phyloP scores from a whole-genome alignment of 805 yeast species.

The Henningerozyma blattae region DNA sequence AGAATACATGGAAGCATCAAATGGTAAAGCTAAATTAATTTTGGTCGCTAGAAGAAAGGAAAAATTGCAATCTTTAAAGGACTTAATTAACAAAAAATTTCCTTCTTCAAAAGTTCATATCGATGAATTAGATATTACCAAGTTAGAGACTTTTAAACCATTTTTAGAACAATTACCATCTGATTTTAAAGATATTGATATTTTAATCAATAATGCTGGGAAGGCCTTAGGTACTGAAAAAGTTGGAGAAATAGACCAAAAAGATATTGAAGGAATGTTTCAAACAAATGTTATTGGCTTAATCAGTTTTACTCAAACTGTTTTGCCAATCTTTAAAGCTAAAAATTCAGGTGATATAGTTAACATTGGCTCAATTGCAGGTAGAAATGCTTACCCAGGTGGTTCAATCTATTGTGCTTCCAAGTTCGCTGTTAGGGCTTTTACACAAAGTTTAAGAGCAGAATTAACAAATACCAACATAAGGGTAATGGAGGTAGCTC shows the following conservation, averaged over 20 bases:
- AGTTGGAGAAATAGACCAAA: constrained; percentile 54
- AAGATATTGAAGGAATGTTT: constrained; percentile 65
- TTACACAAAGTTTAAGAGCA: constrained; percentile 60
- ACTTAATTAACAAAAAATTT: constrained; percentile 34
- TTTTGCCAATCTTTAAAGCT: constrained; percentile 57
- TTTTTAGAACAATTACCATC: constrained; percentile 44
- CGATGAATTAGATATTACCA: constrained; percentile 45
- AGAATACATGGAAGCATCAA: constrained; percentile 68
- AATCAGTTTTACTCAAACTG: constrained; percentile 70
- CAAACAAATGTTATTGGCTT: constrained; percentile 82
- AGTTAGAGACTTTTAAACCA: constrained; percentile 36
- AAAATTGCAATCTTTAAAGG: constrained; percentile 38
- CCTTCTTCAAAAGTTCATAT: constrained; percentile 35
- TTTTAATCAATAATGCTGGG: constrained; percentile 64
- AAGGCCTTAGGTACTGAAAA: constrained; percentile 70
- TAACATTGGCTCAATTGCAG: constrained; percentile 68
- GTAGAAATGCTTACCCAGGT: constrained; percentile 68
- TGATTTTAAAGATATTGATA: constrained; percentile 52
- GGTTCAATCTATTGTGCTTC: constrained; percentile 72
- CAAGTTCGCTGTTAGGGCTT: constrained; percentile 60
- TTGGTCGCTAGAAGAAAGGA: constrained; percentile 71
- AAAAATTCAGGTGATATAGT: constrained; percentile 65
- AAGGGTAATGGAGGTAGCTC: constrained; percentile 55
- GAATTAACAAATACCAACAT: constrained; percentile 61
- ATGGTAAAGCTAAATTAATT: constrained; percentile 58